Percentiles rank a stretch among this genome's conserved stretches.
Conservation (phyloP, 2,329 filamentous ascomycete species). For the Chrysoporthe cubensis region DNA sequence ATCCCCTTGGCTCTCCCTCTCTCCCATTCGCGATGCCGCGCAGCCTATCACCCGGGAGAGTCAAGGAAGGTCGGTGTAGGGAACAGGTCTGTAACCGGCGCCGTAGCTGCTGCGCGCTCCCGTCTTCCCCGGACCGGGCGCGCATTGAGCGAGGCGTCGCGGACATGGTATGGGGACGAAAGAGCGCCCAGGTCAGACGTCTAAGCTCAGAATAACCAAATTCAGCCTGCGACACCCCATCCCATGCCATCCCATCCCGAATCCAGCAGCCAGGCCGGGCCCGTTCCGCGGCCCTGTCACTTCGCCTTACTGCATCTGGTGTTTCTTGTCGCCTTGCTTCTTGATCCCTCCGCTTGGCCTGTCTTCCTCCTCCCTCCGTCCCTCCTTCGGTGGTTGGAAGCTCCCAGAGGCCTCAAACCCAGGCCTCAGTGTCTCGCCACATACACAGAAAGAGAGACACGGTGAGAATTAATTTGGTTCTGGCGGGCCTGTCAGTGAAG, state of each 20-base stretch:
- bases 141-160: slow-evolving; percentile 5
- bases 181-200: background rate
- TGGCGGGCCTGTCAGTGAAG: background rate
- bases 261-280: slow-evolving; percentile 3
- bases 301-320: background rate
- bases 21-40: too few relatives aligned
- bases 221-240: slow-evolving; percentile 7
- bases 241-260: slow-evolving; percentile 1
- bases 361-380: background rate
- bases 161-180: slow-evolving; percentile 17
- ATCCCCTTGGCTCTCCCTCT: background rate
- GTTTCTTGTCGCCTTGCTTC: background rate
- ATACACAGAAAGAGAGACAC: background rate
- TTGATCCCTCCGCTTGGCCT: background rate
- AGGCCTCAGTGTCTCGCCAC: background rate
- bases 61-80: slow-evolving; percentile 23
- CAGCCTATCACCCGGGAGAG: background rate
- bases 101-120: slow-evolving; percentile 8
- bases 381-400: background rate
- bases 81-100: slow-evolving; percentile 21
- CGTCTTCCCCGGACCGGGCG: slow-evolving; percentile 18
- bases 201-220: background rate
- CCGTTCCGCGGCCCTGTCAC: slow-evolving; percentile 13
- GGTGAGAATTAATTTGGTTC: background rate
- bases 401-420: background rate